A percentile compares a stretch with the other conserved stretches of the same genome.
These are phyloP conservation scores for Sugiyamaella qingdaonensis DNA, from an alignment of 805 yeast species.

Conservation along the genomic window DNA sequence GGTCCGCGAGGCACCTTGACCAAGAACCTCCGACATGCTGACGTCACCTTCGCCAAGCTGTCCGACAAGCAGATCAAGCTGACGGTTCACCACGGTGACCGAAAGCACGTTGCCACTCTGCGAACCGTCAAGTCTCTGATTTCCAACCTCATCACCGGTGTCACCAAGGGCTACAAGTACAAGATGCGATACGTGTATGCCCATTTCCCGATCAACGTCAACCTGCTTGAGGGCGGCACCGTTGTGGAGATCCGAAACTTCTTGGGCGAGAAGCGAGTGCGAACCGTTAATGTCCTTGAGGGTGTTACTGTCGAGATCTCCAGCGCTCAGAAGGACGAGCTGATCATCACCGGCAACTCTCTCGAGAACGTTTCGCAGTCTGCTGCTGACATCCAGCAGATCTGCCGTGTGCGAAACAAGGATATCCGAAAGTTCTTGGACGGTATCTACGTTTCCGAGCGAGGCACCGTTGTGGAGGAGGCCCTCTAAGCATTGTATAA, in stretches of 20 bases:
- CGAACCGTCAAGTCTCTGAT: conserved; percentile 97
- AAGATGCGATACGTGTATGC: conserved; percentile 99
- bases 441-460: conserved; percentile 98
- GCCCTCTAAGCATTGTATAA: conserved; percentile 11
- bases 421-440: conserved; percentile 99
- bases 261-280: conserved; percentile 98
- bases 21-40: conserved; percentile 91
- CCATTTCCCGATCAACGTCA: conserved; percentile 99
- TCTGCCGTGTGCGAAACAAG: conserved; percentile 98
- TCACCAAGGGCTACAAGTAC: conserved; percentile 98
- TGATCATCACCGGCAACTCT: conserved; percentile 89
- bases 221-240: conserved; percentile 73
- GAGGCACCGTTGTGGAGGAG: conserved; percentile 80
- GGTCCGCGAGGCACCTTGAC: conserved; percentile 96
- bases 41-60: conserved; percentile 83
- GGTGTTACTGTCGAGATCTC: conserved; percentile 88
- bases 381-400: conserved; percentile 97
- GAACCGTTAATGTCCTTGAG: conserved; percentile 78
- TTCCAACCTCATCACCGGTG: conserved; percentile 95
- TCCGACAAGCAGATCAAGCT: conserved; percentile 71
- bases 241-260: conserved; percentile 97
- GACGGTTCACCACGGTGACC: conserved; percentile 97
- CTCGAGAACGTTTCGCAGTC: conserved; percentile 96
- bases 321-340: conserved; percentile 87
- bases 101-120: conserved; percentile 99